Conservation (phyloP, 2,329 filamentous ascomycete genomes). For the Aspergillus sp. region DNA sequence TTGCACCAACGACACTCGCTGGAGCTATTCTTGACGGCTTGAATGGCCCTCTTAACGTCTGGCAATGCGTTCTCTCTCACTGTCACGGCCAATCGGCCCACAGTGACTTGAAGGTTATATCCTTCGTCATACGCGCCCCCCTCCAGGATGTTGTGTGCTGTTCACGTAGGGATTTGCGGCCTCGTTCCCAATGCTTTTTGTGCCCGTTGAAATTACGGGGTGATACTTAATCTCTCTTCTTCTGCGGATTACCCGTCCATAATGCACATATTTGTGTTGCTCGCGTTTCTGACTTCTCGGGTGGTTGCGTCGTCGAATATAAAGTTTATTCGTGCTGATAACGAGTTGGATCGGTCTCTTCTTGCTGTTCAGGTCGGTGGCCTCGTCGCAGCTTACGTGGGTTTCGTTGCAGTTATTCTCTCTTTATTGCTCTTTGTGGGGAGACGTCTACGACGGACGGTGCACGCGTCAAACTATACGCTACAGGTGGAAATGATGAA, state of each 20-base stretch:
- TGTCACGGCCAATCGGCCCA: constrained; percentile 21
- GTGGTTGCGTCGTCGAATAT: constrained; percentile 6
- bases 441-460: constrained; percentile 47
- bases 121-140: constrained; percentile 11
- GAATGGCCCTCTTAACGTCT: constrained; percentile 1
- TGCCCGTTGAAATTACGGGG: constrained; percentile 7
- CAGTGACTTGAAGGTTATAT: constrained; percentile 12
- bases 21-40: not conserved
- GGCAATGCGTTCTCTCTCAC: constrained; percentile 12
- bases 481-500: constrained; percentile 54
- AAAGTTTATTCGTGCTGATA: constrained; percentile 6
- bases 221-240: constrained; percentile 14
- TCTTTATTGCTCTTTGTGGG: constrained; percentile 57
- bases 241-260: constrained; percentile 8
- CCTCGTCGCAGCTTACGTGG: constrained; percentile 75
- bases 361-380: constrained; percentile 77
- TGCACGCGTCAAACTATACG: constrained; percentile 46
- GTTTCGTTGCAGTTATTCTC: constrained; percentile 68
- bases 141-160: constrained; percentile 14
- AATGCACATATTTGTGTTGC: constrained; percentile 6
- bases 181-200: constrained; percentile 13
- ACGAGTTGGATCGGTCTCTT: constrained; percentile 50
- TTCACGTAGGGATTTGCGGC: constrained; percentile 22
- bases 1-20: constrained; percentile 2
- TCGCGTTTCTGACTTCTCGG: constrained; percentile 5